Base-by-base conservation (phyloP, 805 yeast species). In the Teunomyces stri region DNA sequence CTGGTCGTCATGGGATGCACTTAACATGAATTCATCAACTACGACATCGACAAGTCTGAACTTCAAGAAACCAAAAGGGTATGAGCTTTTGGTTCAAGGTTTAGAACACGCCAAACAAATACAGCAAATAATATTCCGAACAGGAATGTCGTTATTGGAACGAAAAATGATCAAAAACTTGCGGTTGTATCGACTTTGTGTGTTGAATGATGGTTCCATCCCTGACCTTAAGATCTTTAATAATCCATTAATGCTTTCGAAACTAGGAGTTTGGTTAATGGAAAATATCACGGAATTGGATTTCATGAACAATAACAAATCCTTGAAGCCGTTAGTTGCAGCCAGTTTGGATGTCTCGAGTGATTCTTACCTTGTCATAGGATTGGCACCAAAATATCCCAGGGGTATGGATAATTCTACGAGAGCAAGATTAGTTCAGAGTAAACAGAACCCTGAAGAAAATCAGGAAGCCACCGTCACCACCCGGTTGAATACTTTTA, bases 61-160 rank as follows among this genome's bases (percentile, higher is more conserved):
- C 1, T 54, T 62, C 33, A 65, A 61, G 28, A 70, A 68, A 48
- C 51, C 66, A 4, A 70, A 68, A 49, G 77, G 76, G 27, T 75
- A 79, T 51, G 84, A 82, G 18, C 60, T 79, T 6, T 70, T 89
- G 10, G 59, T 73, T 21, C 79, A 80, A 45, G 99, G 99, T 2
- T 68, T 91, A n/a, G 81, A 80, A 31, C 81, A 82, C 54, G 97
- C 98, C n/a, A 88, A 88, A 59, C 60, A 74, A 25, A 80, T 89
- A 50, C 99, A 94, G 62, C 84, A 84, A 55, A 82, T 88, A 6
- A 81, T 94, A 2, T 94, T 92, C 60, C 78, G 84, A 43, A 87
- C 96, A 0, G 97, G 97, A 2, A 86, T 86, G 64, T 89, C 92
- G n/a, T 76, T 92, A 11, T 74, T 94, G 51, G 97, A 94, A 58